Conservation (phyloP, 768 basidiomycete genomes). For the Suillus spraguei region DNA sequence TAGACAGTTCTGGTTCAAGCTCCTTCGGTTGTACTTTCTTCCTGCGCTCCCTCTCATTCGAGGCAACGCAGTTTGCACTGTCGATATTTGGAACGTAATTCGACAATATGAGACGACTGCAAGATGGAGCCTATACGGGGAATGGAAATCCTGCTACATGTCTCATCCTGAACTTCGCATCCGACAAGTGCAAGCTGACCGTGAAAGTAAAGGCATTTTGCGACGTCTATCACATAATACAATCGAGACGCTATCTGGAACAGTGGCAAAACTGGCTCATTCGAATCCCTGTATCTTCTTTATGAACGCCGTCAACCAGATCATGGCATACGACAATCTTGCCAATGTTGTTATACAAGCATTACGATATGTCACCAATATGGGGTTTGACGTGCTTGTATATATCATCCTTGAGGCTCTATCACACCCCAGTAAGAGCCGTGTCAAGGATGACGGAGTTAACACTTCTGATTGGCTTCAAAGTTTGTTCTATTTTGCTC, state of each 20-base stretch:
- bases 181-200: conserved; percentile 79
- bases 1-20: conserved; percentile 81
- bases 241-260: conserved; percentile 80
- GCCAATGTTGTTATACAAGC: conserved; percentile 89
- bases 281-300: conserved; percentile 94
- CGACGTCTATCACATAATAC: conserved; percentile 86
- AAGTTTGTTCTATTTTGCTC: conserved; percentile 57
- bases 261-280: conserved; percentile 91
- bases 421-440: conserved; percentile 76
- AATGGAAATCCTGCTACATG: conserved; percentile 83
- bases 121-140: conserved; percentile 93
- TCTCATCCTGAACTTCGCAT: conserved; percentile 80
- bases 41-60: conserved; percentile 86
- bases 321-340: conserved; percentile 95
- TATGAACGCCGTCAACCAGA: conserved; percentile 85
- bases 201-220: conserved; percentile 87
- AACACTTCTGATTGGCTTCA: conserved; percentile 91
- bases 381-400: conserved; percentile 93
- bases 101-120: conserved; percentile 73
- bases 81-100: conserved; percentile 92
- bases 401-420: conserved; percentile 88
- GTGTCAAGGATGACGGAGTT: conserved; percentile 91
- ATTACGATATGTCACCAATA: conserved; percentile 83
- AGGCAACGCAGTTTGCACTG: conserved; percentile 85
- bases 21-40: conserved; percentile 78